These are phyloP conservation scores for Chimonanthus salicifolius DNA, from an alignment of 164 flowering plant species.

Conservation along the genomic window DNA sequence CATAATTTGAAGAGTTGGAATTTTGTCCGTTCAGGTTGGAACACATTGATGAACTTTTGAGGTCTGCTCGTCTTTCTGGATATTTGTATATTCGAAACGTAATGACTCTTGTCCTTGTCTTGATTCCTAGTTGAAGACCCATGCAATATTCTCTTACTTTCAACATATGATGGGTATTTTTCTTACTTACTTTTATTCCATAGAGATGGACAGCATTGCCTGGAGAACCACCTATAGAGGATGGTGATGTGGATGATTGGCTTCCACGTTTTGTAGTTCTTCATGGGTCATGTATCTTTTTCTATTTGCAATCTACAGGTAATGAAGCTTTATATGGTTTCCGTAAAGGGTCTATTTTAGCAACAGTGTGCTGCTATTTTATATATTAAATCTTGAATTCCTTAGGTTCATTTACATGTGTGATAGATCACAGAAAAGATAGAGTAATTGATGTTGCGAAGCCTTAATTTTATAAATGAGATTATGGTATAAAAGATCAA, in stretches of 20 bases:
- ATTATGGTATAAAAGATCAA: too few species aligned
- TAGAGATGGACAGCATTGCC: conserved; percentile 91
- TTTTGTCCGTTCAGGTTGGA: conserved; percentile 53
- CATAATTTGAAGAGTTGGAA: background rate
- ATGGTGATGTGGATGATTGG: conserved; percentile 92
- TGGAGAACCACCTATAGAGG: conserved; percentile 91
- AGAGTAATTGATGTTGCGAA: background rate
- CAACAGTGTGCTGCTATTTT: background rate
- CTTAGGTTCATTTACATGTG: background rate
- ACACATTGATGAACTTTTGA: conserved; percentile 73
- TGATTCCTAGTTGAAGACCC: background rate
- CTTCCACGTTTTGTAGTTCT: conserved; percentile 91
- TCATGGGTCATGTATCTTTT: conserved; percentile 79
- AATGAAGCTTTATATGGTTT: conserved; percentile 2
- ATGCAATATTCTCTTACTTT: background rate
- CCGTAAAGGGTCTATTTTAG: too few species aligned
- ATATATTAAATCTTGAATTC: too few species aligned
- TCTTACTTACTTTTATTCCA: background rate
- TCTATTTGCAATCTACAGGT: conserved; percentile 73
- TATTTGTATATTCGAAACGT: conserved; percentile 78
- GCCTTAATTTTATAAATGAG: background rate
- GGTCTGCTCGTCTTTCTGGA: conserved; percentile 81
- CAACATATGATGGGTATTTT: conserved; percentile 1
- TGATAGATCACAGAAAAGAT: too few species aligned
- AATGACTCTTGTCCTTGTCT: conserved; percentile 14